Percentiles rank a stretch among this genome's conserved stretches.
Evolutionary conservation across 768 basidiomycete genomes (phyloP).

Genomic region (Cyathus striatus): DNA sequence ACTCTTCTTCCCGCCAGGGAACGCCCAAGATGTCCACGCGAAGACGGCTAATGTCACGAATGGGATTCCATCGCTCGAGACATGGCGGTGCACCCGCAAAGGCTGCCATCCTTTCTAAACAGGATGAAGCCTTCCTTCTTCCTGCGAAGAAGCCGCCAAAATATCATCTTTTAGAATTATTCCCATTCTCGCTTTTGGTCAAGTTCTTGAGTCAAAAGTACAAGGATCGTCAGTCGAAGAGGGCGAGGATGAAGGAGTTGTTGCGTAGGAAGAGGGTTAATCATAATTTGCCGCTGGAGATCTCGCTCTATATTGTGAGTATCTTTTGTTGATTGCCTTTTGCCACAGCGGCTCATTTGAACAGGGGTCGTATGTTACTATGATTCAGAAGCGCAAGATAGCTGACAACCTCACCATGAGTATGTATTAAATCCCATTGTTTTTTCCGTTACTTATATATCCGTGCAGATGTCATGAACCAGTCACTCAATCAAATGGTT

Average conservation of each 20-base stretch:
- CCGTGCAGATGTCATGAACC: slow-evolving; percentile 34
- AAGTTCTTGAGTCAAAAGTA: slow-evolving; percentile 39
- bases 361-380: slow-evolving; percentile 66
- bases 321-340: not conserved
- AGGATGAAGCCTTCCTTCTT: slow-evolving; percentile 43
- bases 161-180: slow-evolving; percentile 57
- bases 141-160: slow-evolving; percentile 56
- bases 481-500: slow-evolving; percentile 48
- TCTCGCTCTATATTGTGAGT: slow-evolving; percentile 51
- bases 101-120: slow-evolving; percentile 14
- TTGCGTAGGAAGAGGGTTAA: slow-evolving; percentile 36
- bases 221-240: slow-evolving; percentile 14
- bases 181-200: slow-evolving; percentile 63
- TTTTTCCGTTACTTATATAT: not conserved
- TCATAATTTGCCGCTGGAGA: slow-evolving; percentile 66
- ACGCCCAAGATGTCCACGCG: not conserved
- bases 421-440: slow-evolving; percentile 25
- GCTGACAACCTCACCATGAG: slow-evolving; percentile 58
- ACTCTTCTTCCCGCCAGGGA: not conserved
- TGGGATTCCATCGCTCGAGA: not conserved
- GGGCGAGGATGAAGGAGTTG: slow-evolving; percentile 59
- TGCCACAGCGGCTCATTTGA: not conserved
- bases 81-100: slow-evolving; percentile 1
- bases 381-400: slow-evolving; percentile 50
- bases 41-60: not conserved